Base-by-base conservation (phyloP, 2,329 filamentous ascomycete species). In the Balansia obtecta region DNA sequence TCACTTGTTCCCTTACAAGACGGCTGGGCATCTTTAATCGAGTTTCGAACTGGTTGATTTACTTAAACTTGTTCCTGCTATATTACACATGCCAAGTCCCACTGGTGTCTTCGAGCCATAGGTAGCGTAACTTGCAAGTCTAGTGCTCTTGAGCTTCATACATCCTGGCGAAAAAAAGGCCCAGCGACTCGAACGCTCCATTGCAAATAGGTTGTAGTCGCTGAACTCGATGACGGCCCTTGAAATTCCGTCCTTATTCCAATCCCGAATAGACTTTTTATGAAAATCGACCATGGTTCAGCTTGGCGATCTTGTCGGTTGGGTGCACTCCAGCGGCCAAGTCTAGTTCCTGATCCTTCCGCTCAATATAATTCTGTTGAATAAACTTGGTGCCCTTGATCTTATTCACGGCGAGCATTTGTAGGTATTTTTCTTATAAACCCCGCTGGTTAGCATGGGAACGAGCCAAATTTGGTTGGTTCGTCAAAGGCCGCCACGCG, bases 331-430 rank as follows among this genome's bases (percentile, higher is more conserved):
- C 67, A 53, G 65, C 66, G 45, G 60, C 63, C 48, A 63, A 54
- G 54, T 69, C 67, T 49, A 68, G 53, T 51, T 67, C 63, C 56
- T 68, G 61, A 39, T 70, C 68, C 60, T 71, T 65, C 71, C 83
- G 75, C 48, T 72, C 68, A 53, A 82, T 64, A 68, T 87, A 87
- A 71, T 89, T 88, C 64, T 86, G 82, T 70, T 90, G 86, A 63
- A 88, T 71, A 60, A 88, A 89, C 56, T 88, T 72, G 67, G 86
- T 88, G 53, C 87, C 87, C 71, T 81, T 84, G 65, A 91, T 76
- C 70, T 86, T 85, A 62, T 85, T 76, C 56, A 85, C 77, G 70
- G 85, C 85, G 59, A 93, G 71, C 58, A 91, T 72, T 68, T 88
- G 77, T 55, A 93, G 75, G 64, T 91, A 93, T 64, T 84, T 80